Percentiles rank a stretch among this genome's conserved stretches.
Evolutionary conservation across 164 flowering plant species (phyloP).

Genomic region (Umbellularia californica): DNA sequence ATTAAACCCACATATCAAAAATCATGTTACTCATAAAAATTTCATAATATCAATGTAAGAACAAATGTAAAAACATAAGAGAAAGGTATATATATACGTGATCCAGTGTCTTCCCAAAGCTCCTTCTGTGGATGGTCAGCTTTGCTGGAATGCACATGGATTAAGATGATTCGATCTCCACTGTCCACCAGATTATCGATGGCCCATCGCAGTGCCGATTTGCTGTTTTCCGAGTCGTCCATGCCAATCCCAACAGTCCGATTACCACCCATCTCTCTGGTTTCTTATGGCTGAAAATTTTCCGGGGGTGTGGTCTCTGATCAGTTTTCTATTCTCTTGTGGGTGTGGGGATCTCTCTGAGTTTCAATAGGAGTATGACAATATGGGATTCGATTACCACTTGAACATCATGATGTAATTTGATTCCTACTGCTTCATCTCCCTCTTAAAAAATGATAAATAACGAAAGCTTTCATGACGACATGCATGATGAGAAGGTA

Average conservation of each 20-base stretch:
- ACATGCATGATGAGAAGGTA: not conserved
- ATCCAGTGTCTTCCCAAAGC: constrained; percentile 59
- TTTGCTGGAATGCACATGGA: constrained; percentile 51
- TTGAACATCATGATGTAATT: not conserved
- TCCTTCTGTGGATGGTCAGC: constrained; percentile 37
- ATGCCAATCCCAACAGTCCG: constrained; percentile 54
- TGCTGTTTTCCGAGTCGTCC: constrained; percentile 63
- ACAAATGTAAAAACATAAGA: not conserved
- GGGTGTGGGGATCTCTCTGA: too few relatives aligned
- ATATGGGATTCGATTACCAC: not conserved
- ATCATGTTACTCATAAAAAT: not conserved
- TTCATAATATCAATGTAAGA: not conserved
- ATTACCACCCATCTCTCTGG: constrained; percentile 24
- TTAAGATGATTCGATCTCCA: constrained; percentile 40
- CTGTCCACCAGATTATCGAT: constrained; percentile 37
- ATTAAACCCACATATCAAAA: not conserved
- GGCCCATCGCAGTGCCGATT: constrained; percentile 53
- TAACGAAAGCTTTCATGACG: not conserved
- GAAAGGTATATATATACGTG: constrained; percentile 32
- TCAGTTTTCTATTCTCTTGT: too few relatives aligned
- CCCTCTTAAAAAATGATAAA: not conserved
- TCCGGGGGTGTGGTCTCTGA: not conserved
- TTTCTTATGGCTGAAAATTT: not conserved
- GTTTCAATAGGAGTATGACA: not conserved
- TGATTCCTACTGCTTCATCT: not conserved